Evolutionary conservation across 176 grass and related monocot genomes (phyloP), one percentile per base, ranked within the genome.

Genomic region (Raddia distichophylla): DNA sequence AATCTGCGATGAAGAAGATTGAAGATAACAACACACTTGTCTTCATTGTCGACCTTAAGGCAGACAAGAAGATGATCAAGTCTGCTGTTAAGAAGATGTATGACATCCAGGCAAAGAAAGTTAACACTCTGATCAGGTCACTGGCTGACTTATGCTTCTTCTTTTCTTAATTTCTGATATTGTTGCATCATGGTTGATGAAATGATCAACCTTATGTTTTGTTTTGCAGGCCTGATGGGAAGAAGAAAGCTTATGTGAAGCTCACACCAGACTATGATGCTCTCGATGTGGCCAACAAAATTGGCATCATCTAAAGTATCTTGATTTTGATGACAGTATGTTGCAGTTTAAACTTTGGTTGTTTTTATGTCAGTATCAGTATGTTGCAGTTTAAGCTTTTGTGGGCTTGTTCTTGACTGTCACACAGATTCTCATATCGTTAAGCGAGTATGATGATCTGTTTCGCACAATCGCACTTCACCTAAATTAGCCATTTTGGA

Each of bases 241-340:
- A 87, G 37, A 91, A 91, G 72, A 91, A 91, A 72, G 90, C 90
- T 1, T 91, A 88, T 32, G 90, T 91, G 67, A 91, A 86, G 73
- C 86, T 91, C 12, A 91, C 88, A 0, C 91, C 91, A 2, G 88
- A 93, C 47, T 88, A 90, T 2, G 91, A 94, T 73, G 88, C 91
- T 83, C 88, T 94, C 9, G 88, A 94, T 56, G 91, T 94, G 40
- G 88, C 88, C 57, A 91, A 94, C 88, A 94, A 94, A 53, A 91
- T 93, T 34, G 88, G 91, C 66, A 93, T 93, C 72, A 93, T 93
- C 44, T 93, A 93, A 90, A 47, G 35, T 87, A 20, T 77, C 16
- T 37, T 77, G 49, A 66, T 77, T 77, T 79, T 56, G 40, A 42
- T 87, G 66, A 64, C 10, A 71, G 18, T 73, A 60, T 20, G 51